These are phyloP conservation scores for Lipomyces yamadae DNA, from an alignment of 805 yeast species.

Conservation along the genomic window DNA sequence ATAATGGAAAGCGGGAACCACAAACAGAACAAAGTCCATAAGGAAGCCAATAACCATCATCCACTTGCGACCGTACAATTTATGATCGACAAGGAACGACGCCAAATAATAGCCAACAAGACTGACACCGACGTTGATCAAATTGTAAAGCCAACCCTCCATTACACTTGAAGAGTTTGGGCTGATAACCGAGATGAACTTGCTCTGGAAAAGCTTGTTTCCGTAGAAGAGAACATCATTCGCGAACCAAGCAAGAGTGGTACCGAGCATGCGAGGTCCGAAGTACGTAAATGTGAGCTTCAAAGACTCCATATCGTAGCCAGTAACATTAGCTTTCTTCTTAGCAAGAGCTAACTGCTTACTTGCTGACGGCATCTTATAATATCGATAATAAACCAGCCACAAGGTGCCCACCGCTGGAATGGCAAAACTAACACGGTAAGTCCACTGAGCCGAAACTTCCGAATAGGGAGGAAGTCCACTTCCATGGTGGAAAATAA, in stretches of 20 bases:
- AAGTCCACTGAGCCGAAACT: constrained; percentile 49
- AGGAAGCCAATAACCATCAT: constrained; percentile 62
- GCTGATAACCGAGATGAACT: constrained; percentile 53
- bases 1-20: constrained; percentile 58
- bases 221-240: constrained; percentile 70
- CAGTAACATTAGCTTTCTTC: constrained; percentile 46
- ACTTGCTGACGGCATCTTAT: constrained; percentile 47
- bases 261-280: constrained; percentile 51
- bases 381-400: constrained; percentile 48
- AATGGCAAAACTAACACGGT: constrained; percentile 47
- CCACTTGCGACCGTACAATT: constrained; percentile 59
- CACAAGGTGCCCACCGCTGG: constrained; percentile 49
- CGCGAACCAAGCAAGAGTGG: constrained; percentile 64
- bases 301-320: constrained; percentile 46
- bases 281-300: constrained; percentile 41
- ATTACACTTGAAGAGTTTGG: constrained; percentile 56
- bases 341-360: constrained; percentile 42
- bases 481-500: constrained; percentile 44
- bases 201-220: constrained; percentile 57
- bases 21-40: constrained; percentile 59
- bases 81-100: constrained; percentile 57
- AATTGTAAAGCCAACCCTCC: constrained; percentile 53
- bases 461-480: constrained; percentile 43
- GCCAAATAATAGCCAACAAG: constrained; percentile 68
- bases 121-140: constrained; percentile 57